phyloP scores from a whole-genome alignment of 1,284 basidiomycete species.

The Ceratobasidium sp. region DNA sequence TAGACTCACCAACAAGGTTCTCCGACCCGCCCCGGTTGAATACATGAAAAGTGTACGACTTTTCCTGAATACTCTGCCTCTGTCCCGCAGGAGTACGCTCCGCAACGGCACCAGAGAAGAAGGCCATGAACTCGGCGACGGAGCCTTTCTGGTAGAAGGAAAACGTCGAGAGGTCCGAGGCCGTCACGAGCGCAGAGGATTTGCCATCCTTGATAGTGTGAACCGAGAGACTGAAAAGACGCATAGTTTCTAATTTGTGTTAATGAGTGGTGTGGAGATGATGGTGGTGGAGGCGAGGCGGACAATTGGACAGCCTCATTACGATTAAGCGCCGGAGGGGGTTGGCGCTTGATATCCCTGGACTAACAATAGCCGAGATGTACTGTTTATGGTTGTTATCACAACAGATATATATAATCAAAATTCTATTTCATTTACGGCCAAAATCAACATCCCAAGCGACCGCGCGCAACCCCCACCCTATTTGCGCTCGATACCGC shows the following conservation, averaged over 20 bases:
- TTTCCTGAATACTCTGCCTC: conserved; percentile 95
- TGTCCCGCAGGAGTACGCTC: conserved; percentile 90
- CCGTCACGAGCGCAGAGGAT: conserved; percentile 76
- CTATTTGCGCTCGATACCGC: no score
- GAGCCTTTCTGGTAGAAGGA: conserved; percentile 93
- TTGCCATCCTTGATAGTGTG: conserved; percentile 59
- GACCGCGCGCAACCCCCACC: no score
- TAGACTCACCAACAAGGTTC: conserved; percentile 77
- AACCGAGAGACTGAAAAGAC: conserved; percentile 65
- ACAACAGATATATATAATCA: no score
- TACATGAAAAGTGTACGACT: conserved; percentile 93
- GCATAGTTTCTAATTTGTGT: conserved; percentile 56
- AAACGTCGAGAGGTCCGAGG: conserved; percentile 91
- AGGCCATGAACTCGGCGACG: conserved; percentile 89
- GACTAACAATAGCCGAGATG: no score
- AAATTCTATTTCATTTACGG: no score
- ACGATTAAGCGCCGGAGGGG: background rate
- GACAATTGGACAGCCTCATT: conserved; percentile 7
- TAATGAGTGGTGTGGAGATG: conserved; percentile 7
- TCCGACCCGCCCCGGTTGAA: conserved; percentile 87
- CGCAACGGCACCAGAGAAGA: conserved; percentile 93
- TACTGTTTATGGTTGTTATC: no score
- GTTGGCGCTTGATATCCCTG: no score
- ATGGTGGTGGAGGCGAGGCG: conserved; percentile 4
- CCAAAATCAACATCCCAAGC: no score